Evolutionary conservation across 108 stramenopile species (phyloP).

Genomic region (Stephanodiscus triporus): DNA sequence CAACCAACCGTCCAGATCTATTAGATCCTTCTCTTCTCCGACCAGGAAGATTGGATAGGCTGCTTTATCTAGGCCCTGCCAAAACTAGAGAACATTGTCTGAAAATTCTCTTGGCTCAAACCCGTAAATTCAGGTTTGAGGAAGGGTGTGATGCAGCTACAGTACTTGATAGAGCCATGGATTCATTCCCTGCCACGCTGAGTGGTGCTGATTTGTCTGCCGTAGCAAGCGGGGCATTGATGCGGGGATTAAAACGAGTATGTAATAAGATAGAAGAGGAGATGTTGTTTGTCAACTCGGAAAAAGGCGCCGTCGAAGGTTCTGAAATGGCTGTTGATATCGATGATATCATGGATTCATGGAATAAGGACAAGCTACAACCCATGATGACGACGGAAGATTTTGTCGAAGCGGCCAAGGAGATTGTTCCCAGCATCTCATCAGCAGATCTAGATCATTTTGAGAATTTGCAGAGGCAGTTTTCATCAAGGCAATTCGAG

Average conservation of each 20-base stretch:
- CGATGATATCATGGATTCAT: conserved; percentile 59
- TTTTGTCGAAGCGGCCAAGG: conserved; percentile 65
- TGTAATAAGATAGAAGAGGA: conserved; percentile 80
- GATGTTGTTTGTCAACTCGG: conserved; percentile 28
- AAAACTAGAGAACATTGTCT: conserved; percentile 64
- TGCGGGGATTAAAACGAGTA: conserved; percentile 71
- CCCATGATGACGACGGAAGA: conserved; percentile 67
- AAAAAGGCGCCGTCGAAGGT: conserved; percentile 12
- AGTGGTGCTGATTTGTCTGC: conserved; percentile 95
- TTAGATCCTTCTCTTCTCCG: conserved; percentile 95
- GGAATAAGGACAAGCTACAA: conserved; percentile 61
- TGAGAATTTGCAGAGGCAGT: conserved; percentile 62
- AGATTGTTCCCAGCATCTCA: conserved; percentile 72
- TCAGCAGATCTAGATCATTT: conserved; percentile 65
- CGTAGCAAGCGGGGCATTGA: conserved; percentile 85
- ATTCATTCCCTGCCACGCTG: conserved; percentile 72
- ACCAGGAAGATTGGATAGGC: conserved; percentile 96
- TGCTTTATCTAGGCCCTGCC: conserved; percentile 92
- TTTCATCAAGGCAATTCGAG: conserved; percentile 36
- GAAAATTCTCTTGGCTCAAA: conserved; percentile 82
- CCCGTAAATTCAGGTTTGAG: conserved; percentile 86
- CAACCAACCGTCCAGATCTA: conserved; percentile 98
- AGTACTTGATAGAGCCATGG: conserved; percentile 63
- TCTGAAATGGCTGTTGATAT: conserved; percentile 34
- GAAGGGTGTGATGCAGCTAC: conserved; percentile 55